Base-by-base conservation (phyloP, 306 rosid genomes). In the Ceratonia siliqua region DNA sequence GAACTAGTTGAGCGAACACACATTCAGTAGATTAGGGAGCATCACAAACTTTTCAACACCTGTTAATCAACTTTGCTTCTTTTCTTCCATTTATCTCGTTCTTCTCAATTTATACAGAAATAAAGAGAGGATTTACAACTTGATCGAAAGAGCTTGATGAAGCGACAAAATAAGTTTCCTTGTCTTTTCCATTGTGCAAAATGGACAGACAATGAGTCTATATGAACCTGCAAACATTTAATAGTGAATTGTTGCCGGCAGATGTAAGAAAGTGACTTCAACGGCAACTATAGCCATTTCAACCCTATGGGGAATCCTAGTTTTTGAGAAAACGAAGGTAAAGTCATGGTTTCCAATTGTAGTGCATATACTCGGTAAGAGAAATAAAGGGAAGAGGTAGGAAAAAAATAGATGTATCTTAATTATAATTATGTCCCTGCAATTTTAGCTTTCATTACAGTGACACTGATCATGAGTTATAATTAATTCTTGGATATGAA, bases 241-340 rank as follows among this genome's bases (percentile, higher is more conserved):
- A 73, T 68, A 61, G 43, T 30, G 82, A 68, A 57, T 71, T 73
- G 70, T 49, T 62, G 72, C 66, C 56, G 62, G 68, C 68, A 27
- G 70, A 46, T 57, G 24, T 36, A 53, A 70, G 76, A 79, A 69
- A 81, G 67, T 59, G 85, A 84, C 81, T 73, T 66, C 13, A 50
- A 82, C 25, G 69, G 71, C 42, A 75, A 54, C 55, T 43, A 24
- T 24, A 56, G 38, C 65, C 72, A 50, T 50, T 68, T 62, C 62
- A 68, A 73, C 48, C 71, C 11, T 20, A 41, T 28, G 68, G 48
- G 39, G 59, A 77, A 48, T 62, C 67, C 49, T 55, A 52, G 18
- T 55, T 56, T 42, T 46, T 21, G 17, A 59, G 33, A 63, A 74
- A 58, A 56, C 33, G 24, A 72, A 42, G 39, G n/a, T 20, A 68